phyloP scores from a whole-genome alignment of 169 alveolate species.

The Plasmodium inui region DNA sequence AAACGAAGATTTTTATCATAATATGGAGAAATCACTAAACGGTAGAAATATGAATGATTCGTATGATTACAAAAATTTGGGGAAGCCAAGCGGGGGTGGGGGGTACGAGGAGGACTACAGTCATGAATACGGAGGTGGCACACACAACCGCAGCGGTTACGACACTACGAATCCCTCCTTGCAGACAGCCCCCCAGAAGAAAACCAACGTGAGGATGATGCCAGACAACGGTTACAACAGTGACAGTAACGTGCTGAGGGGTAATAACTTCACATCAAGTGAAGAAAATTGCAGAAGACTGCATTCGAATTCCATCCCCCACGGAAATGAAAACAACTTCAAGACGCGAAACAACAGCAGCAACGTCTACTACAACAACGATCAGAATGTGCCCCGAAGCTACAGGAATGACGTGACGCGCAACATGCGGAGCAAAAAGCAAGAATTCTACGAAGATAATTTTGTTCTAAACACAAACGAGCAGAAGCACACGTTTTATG shows the following conservation, averaged over 20 bases:
- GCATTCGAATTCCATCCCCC: conserved; percentile 8
- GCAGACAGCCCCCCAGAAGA: neutral
- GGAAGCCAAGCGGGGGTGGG: neutral
- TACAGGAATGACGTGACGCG: conserved; percentile 16
- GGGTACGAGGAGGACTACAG: neutral
- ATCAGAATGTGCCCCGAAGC: neutral
- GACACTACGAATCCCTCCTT: neutral
- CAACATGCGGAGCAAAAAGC: neutral
- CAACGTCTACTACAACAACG: conserved; percentile 10
- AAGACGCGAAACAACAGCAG: conserved; percentile 46
- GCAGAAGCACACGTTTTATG: neutral
- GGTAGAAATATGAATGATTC: conserved; percentile 46
- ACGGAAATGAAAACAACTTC: conserved; percentile 1
- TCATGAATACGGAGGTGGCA: neutral
- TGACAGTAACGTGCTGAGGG: conserved; percentile 38
- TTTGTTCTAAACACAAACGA: neutral
- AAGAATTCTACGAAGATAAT: neutral
- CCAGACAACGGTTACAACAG: conserved; percentile 50
- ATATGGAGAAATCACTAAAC: conserved; percentile 13
- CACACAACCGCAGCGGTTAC: neutral
- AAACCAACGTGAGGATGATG: conserved; percentile 11
- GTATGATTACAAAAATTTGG: conserved; percentile 13
- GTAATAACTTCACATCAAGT: neutral
- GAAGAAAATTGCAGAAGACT: conserved; percentile 25
- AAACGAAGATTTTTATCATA: conserved; percentile 33